Percentiles rank a stretch among this genome's conserved stretches.
Evolutionary conservation across 805 yeast species (phyloP).

Genomic region (Metschnikowia shivogae): DNA sequence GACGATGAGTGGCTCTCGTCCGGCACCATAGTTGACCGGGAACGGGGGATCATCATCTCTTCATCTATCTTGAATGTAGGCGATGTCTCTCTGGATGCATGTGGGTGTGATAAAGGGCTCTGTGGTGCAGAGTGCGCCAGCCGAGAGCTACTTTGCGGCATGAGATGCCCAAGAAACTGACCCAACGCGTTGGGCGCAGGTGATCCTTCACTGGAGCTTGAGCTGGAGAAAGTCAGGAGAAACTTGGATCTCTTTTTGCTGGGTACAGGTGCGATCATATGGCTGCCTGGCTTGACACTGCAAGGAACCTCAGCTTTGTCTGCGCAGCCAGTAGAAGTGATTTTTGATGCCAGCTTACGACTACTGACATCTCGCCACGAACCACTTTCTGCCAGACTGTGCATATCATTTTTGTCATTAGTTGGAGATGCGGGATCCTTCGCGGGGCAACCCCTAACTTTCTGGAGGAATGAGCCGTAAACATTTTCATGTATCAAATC

Average conservation of each 20-base stretch:
- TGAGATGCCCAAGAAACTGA: conserved; percentile 7
- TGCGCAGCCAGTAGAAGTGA: background rate
- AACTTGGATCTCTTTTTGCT: conserved; percentile 10
- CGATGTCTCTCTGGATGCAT: conserved; percentile 5
- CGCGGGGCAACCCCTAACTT: background rate
- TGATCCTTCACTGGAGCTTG: conserved; percentile 11
- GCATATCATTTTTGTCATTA: background rate
- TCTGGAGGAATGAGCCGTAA: conserved; percentile 17
- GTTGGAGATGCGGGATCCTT: background rate
- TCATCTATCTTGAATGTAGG: conserved; percentile 4
- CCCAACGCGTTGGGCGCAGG: conserved; percentile 7
- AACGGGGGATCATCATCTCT: conserved; percentile 7
- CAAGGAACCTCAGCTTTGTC: background rate
- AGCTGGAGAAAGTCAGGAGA: conserved; percentile 8
- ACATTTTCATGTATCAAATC: conserved; percentile 35
- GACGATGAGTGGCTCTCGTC: conserved; percentile 12
- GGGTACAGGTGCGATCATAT: conserved; percentile 12
- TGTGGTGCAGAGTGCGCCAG: conserved; percentile 14
- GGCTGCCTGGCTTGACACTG: background rate
- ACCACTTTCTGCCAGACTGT: background rate
- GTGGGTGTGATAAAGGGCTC: conserved; percentile 10
- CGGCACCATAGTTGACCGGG: conserved; percentile 7
- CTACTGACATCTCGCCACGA: background rate
- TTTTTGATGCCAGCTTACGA: background rate
- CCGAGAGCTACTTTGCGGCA: conserved; percentile 12